phyloP scores from a whole-genome alignment of 257 asterid species.

The Thymus mandschuricus region DNA sequence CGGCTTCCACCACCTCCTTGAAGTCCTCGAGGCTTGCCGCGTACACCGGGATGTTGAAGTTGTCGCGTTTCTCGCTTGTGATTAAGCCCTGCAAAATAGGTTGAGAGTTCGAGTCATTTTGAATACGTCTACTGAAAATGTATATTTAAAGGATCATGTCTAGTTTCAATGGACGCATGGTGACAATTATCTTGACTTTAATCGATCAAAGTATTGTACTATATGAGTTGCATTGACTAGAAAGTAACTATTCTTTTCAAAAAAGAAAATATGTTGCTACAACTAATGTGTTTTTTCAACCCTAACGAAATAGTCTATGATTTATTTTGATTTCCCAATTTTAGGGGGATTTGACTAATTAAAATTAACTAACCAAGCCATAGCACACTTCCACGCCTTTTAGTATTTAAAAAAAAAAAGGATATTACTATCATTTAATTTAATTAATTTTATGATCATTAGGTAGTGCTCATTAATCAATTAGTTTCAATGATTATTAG shows the following conservation, averaged over 20 bases:
- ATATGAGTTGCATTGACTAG: not conserved
- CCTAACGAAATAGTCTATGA: not conserved
- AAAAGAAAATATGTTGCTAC: not conserved
- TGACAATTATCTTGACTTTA: not conserved
- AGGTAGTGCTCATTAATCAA: no score
- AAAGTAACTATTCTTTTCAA: no score
- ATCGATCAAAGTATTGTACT: not conserved
- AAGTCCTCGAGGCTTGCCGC: constrained; percentile 92
- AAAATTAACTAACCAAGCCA: no score
- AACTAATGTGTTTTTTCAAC: not conserved
- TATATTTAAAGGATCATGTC: not conserved
- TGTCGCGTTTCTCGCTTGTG: constrained; percentile 72
- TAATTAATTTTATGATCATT: no score
- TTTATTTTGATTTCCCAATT: not conserved
- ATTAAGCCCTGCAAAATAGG: constrained; percentile 61
- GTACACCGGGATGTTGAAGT: constrained; percentile 86
- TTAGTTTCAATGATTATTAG: no score
- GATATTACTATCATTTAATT: no score
- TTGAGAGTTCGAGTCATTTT: no score
- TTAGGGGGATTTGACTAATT: not conserved
- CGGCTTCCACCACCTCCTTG: constrained; percentile 84
- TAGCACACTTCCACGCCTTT: no score
- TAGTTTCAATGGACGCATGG: constrained; percentile 10
- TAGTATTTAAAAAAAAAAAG: no score
- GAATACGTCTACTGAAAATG: no score